Evolutionary conservation across 495 filamentous ascomycete species (phyloP).

Genomic region (Penicillium crystallinum): DNA sequence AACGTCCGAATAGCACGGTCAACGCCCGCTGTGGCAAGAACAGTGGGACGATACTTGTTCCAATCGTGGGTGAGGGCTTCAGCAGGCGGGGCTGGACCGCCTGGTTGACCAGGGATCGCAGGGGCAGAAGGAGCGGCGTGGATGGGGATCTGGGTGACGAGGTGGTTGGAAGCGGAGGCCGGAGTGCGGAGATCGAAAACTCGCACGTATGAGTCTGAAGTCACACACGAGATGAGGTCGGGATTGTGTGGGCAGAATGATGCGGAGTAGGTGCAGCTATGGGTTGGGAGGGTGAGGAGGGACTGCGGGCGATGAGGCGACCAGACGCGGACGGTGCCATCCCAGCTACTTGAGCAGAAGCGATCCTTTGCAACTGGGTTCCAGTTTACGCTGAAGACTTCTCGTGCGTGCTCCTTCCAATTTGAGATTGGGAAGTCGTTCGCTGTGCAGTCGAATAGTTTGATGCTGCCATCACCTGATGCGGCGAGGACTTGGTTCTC

Average conservation of each 20-base stretch:
- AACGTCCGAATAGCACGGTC: constrained; percentile 82
- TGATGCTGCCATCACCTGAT: constrained; percentile 86
- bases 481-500: constrained; percentile 85
- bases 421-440: constrained; percentile 76
- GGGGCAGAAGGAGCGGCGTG: constrained; percentile 54
- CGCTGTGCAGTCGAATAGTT: constrained; percentile 80
- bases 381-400: constrained; percentile 89
- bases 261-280: constrained; percentile 86
- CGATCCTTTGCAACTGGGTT: constrained; percentile 85
- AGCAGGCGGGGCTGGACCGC: constrained; percentile 46
- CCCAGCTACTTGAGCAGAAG: constrained; percentile 88
- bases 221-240: constrained; percentile 72
- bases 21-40: constrained; percentile 86
- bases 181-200: constrained; percentile 88
- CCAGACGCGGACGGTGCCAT: constrained; percentile 92
- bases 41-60: constrained; percentile 89
- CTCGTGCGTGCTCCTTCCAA: constrained; percentile 88
- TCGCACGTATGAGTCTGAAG: constrained; percentile 77
- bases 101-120: constrained; percentile 28
- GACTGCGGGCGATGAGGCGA: constrained; percentile 66
- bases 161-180: constrained; percentile 73
- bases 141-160: constrained; percentile 69
- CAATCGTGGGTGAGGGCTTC: constrained; percentile 95
- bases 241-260: constrained; percentile 76
- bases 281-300: constrained; percentile 77